These are phyloP conservation scores for Pseudoscleropodium purum DNA, from an alignment of 225 moss, liverwort and hornwort species.

Conservation along the genomic window DNA sequence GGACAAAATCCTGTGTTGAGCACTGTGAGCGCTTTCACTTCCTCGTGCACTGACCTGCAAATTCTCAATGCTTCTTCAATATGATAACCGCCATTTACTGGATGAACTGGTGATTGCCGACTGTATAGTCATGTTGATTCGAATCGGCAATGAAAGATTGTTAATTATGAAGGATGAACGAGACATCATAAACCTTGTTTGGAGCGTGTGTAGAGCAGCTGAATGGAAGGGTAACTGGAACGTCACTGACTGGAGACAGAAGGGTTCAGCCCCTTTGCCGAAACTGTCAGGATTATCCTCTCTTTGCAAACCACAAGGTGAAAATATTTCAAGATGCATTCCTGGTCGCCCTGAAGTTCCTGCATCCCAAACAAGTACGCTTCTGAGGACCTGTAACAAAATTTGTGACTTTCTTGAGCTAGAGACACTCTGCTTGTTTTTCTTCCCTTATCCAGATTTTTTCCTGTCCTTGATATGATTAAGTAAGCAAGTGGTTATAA, in stretches of 20 bases:
- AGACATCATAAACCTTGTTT: constrained; percentile 19
- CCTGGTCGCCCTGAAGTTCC: neutral
- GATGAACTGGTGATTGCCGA: neutral
- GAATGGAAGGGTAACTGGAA: constrained; percentile 17
- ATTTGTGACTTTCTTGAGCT: neutral
- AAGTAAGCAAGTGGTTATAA: neutral
- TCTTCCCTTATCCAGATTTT: neutral
- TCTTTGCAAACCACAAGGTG: constrained; percentile 1
- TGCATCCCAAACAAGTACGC: neutral
- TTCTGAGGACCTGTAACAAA: neutral
- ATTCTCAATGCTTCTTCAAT: neutral
- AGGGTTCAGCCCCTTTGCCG: neutral
- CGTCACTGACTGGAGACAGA: constrained; percentile 16
- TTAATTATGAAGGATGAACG: neutral
- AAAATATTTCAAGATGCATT: neutral
- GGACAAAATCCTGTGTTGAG: neutral
- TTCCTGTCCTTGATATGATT: neutral
- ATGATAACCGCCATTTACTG: neutral
- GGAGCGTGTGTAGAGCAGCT: constrained; percentile 42
- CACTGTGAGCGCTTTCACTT: neutral
- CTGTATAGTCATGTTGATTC: neutral
- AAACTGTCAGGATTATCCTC: neutral
- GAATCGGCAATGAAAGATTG: neutral
- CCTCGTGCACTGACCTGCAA: neutral
- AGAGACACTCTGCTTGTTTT: neutral